phyloP scores from a whole-genome alignment of 2,329 filamentous ascomycete genomes.

The Clonostachys rhizophaga region DNA sequence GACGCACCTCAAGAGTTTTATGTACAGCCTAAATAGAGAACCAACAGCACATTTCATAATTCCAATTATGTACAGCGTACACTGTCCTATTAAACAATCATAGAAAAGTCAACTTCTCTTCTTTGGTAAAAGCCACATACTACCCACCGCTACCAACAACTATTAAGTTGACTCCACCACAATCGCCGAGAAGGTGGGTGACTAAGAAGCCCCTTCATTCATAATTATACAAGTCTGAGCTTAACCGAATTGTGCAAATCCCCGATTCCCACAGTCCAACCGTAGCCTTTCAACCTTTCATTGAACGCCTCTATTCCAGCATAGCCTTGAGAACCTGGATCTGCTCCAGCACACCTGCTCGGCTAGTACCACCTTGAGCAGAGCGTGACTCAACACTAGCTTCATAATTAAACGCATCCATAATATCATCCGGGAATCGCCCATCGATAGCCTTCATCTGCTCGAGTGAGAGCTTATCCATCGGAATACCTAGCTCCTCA shows the following conservation, averaged over 20 bases:
- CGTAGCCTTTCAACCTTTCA: constrained; percentile 4
- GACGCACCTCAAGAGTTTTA: too few species aligned
- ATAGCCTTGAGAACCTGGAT: constrained; percentile 43
- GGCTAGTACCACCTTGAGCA: constrained; percentile 75
- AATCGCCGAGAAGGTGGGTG: too few species aligned
- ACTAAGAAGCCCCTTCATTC: too few species aligned
- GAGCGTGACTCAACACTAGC: constrained; percentile 75
- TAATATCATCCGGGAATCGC: constrained; percentile 68
- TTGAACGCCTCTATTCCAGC: constrained; percentile 13
- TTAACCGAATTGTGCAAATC: constrained; percentile 1
- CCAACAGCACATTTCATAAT: too few species aligned
- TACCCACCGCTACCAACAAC: too few species aligned
- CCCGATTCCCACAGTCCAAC: constrained; percentile 13
- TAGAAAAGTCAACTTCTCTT: too few species aligned
- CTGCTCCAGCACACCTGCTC: constrained; percentile 60
- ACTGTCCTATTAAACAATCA: too few species aligned
- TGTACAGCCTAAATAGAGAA: too few species aligned
- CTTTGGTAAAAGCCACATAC: too few species aligned
- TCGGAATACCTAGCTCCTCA: constrained; percentile 59
- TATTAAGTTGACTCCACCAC: too few species aligned
- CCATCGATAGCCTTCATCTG: constrained; percentile 64
- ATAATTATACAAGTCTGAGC: too few species aligned
- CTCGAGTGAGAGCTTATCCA: constrained; percentile 64
- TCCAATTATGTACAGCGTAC: too few species aligned
- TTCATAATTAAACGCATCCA: constrained; percentile 73